Conservation (phyloP, 2,329 filamentous ascomycete genomes). For the Capronia coronata region DNA sequence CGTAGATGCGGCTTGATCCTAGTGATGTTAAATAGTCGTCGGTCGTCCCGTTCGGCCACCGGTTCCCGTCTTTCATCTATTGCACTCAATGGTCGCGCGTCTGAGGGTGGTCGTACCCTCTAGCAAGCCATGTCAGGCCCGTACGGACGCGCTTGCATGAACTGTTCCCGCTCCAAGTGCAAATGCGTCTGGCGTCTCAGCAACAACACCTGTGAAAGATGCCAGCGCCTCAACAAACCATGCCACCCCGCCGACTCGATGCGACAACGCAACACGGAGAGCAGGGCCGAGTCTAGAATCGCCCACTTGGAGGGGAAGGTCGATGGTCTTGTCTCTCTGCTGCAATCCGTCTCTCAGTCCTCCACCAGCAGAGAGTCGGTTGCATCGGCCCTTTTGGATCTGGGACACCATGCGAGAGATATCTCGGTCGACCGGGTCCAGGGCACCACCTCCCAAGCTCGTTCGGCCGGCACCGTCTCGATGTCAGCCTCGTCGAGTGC, state of each 20-base stretch:
- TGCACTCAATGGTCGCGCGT: no score
- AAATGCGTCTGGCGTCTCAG: constrained; percentile 2
- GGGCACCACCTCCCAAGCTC: not conserved
- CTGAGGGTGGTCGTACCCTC: no score
- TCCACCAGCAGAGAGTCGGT: not conserved
- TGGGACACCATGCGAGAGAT: not conserved
- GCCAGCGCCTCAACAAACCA: constrained; percentile 38
- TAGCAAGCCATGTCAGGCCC: not conserved
- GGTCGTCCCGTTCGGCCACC: no score
- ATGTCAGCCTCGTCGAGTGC: not conserved
- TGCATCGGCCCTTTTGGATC: not conserved
- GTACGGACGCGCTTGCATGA: constrained; percentile 2
- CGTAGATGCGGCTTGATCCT: no score
- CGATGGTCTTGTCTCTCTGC: constrained; percentile 30
- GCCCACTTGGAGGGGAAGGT: constrained; percentile 32
- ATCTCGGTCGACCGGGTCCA: not conserved
- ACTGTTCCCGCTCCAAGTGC: constrained; percentile 4
- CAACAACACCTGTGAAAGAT: constrained; percentile 30
- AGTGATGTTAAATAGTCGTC: no score
- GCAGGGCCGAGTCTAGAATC: constrained; percentile 23
- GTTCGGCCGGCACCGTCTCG: not conserved
- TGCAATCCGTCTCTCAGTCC: constrained; percentile 29
- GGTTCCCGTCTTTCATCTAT: no score
- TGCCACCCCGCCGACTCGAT: constrained; percentile 38
- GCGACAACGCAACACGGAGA: constrained; percentile 29